Conservation (phyloP, 2,329 filamentous ascomycete genomes). For the Elsinoe batatas region DNA sequence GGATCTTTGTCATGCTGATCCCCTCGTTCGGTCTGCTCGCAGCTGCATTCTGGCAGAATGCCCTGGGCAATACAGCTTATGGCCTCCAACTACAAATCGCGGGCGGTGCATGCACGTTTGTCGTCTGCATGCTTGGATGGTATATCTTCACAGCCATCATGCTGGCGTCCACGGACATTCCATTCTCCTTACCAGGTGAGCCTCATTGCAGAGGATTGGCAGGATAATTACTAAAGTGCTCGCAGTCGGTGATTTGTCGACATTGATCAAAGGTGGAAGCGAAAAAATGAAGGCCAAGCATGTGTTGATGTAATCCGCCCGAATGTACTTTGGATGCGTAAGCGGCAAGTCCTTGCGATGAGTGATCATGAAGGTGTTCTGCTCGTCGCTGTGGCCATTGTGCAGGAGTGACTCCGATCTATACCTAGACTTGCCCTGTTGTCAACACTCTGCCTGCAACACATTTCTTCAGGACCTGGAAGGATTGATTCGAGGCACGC, state of each 20-base stretch:
- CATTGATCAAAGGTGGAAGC: constrained; percentile 36
- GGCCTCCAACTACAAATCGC: constrained; percentile 26
- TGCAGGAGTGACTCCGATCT: no score
- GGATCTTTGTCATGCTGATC: constrained; percentile 57
- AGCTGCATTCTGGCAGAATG: constrained; percentile 50
- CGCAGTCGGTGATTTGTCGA: constrained; percentile 36
- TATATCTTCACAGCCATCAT: constrained; percentile 47
- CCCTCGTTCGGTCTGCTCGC: constrained; percentile 51
- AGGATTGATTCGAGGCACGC: no score
- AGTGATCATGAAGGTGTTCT: not conserved
- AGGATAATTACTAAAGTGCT: not conserved
- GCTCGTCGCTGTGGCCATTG: no score
- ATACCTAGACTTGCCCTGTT: no score
- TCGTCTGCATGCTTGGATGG: constrained; percentile 40
- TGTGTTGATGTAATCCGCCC: not conserved
- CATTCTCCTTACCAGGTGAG: constrained; percentile 39
- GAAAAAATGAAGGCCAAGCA: constrained; percentile 26
- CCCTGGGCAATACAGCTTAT: constrained; percentile 32
- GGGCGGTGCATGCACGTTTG: constrained; percentile 41
- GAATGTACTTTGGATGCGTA: not conserved
- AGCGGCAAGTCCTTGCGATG: not conserved
- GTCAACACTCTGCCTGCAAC: no score
- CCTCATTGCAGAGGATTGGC: not conserved
- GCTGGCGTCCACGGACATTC: constrained; percentile 45
- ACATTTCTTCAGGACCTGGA: no score